Evolutionary conservation across 495 filamentous ascomycete genomes (phyloP).

Genomic region (Penicillium samsonianum): DNA sequence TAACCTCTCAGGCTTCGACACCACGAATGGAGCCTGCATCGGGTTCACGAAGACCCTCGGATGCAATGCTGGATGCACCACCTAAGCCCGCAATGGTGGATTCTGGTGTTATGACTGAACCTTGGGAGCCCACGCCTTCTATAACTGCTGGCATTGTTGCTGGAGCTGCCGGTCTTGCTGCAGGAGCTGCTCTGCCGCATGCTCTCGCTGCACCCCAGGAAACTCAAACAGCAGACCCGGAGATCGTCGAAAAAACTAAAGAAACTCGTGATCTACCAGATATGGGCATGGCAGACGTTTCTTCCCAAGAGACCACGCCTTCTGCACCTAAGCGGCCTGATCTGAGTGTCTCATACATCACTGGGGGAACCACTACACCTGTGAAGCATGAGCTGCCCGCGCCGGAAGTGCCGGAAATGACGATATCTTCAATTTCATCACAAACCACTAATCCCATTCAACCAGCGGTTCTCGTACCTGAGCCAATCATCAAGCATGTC

Average conservation of each 20-base stretch:
- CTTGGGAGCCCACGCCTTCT: slow-evolving; percentile 43
- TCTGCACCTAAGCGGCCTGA: slow-evolving; percentile 31
- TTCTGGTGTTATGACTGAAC: slow-evolving; percentile 85
- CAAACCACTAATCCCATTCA: slow-evolving; percentile 3
- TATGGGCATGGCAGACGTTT: slow-evolving; percentile 39
- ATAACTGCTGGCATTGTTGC: slow-evolving; percentile 8
- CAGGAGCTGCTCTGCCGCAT: slow-evolving; percentile 11
- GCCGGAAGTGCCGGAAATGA: slow-evolving; percentile 27
- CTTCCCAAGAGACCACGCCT: slow-evolving; percentile 43
- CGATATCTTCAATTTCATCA: slow-evolving; percentile 18
- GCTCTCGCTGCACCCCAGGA: slow-evolving; percentile 29
- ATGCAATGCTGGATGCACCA: slow-evolving; percentile 29
- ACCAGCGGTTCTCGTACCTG: slow-evolving; percentile 6
- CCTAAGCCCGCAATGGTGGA: slow-evolving; percentile 66
- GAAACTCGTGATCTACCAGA: slow-evolving; percentile 25
- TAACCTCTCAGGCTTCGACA: slow-evolving; percentile 53
- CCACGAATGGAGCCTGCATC: slow-evolving; percentile 47
- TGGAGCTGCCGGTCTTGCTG: slow-evolving; percentile 5
- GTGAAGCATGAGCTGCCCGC: slow-evolving; percentile 25
- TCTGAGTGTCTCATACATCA: slow-evolving; percentile 36
- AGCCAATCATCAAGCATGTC: slow-evolving; percentile 13
- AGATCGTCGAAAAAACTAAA: slow-evolving; percentile 18
- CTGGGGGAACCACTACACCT: slow-evolving; percentile 35
- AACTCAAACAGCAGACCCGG: slow-evolving; percentile 18
- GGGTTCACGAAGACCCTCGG: slow-evolving; percentile 43